These are phyloP conservation scores for Chlorella sp. DNA, from an alignment of 139 green algal species.

Conservation along the genomic window DNA sequence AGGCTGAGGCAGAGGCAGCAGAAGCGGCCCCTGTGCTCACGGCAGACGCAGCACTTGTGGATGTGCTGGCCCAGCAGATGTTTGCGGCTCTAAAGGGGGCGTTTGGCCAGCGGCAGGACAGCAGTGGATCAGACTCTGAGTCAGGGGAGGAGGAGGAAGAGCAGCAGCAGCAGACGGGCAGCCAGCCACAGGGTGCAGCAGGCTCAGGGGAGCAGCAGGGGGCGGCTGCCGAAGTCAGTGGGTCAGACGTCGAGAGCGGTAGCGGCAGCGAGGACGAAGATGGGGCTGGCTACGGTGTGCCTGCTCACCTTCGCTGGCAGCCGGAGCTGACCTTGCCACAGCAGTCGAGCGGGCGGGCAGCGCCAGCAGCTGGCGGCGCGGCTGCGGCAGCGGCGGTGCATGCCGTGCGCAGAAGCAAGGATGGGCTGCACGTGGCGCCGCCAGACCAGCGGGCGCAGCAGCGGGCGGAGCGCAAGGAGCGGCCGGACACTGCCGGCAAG, in stretches of 20 bases:
- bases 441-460: constrained; percentile 8
- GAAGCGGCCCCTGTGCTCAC: not conserved
- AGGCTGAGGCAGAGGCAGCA: not conserved
- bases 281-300: not conserved
- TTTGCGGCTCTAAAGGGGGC: constrained; percentile 37
- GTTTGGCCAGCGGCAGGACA: not conserved
- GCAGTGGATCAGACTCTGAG: not conserved
- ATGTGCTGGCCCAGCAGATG: constrained; percentile 34
- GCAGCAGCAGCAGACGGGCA: not conserved
- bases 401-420: not conserved
- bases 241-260: not conserved
- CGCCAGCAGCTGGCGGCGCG: not conserved
- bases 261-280: constrained; percentile 22
- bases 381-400: not conserved
- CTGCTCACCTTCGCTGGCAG: constrained; percentile 17
- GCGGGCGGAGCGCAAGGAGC: not conserved
- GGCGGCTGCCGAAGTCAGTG: not conserved
- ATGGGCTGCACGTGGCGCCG: constrained; percentile 21
- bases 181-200: not conserved
- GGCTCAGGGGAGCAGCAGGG: not conserved
- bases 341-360: not conserved
- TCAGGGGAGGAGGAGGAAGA: not conserved
- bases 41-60: constrained; percentile 20
- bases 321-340: constrained; percentile 23
- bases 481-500: constrained; percentile 36